These are phyloP conservation scores for Lactifluus echinatus DNA, from an alignment of 768 basidiomycete species.

Conservation along the genomic window DNA sequence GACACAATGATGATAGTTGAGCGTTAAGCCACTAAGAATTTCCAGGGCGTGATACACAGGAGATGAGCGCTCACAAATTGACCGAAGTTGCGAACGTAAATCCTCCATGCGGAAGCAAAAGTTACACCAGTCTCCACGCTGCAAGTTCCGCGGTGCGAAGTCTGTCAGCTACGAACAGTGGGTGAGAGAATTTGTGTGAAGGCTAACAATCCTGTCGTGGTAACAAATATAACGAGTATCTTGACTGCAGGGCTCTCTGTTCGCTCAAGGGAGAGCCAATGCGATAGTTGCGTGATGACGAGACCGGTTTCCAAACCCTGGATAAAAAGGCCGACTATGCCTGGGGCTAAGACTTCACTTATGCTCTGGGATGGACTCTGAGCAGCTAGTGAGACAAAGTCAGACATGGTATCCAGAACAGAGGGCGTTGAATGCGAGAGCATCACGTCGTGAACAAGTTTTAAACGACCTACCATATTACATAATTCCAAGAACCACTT, in stretches of 20 bases:
- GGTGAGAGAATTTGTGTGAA: neutral
- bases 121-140: constrained; percentile 5
- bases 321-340: constrained; percentile 9
- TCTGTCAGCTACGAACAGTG: neutral
- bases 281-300: constrained; percentile 8
- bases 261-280: constrained; percentile 2
- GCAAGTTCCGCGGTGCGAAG: neutral
- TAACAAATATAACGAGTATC: constrained; percentile 3
- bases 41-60: no score
- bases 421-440: neutral
- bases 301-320: constrained; percentile 13
- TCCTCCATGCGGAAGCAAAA: constrained; percentile 7
- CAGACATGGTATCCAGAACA: neutral
- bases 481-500: neutral
- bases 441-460: no score
- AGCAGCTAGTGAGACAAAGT: neutral
- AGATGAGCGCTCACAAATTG: neutral
- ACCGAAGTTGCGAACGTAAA: constrained; percentile 3
- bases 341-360: neutral
- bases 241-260: neutral
- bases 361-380: neutral
- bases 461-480: neutral
- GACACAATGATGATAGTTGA: neutral
- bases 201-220: constrained; percentile 8
- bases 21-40: neutral